Evolutionary conservation across 345 rosid genomes (phyloP).

Genomic region (Citrus unshiu): DNA sequence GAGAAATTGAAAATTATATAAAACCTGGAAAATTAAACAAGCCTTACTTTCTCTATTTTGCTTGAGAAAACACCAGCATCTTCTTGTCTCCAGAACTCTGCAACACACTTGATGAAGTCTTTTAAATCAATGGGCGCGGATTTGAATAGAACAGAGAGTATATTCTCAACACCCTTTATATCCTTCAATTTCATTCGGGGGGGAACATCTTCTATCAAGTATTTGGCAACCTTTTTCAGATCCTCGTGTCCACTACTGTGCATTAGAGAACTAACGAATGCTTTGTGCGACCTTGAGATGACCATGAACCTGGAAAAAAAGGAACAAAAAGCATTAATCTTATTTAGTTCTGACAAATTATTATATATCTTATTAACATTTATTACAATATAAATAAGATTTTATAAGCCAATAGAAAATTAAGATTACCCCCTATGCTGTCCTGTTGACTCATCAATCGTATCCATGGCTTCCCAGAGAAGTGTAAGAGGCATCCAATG

Average conservation of each 20-base stretch:
- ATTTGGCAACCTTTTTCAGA: constrained; percentile 9
- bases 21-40: constrained; percentile 11
- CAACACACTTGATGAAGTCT: not conserved
- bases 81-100: not conserved
- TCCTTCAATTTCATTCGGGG: not conserved
- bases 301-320: constrained; percentile 18
- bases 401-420: too few relatives aligned
- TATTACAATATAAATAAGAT: too few relatives aligned
- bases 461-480: constrained; percentile 40
- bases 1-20: not conserved
- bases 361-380: too few relatives aligned
- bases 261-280: not conserved
- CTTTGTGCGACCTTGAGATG: constrained; percentile 17
- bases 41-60: constrained; percentile 19
- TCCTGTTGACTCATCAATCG: constrained; percentile 23
- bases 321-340: too few relatives aligned
- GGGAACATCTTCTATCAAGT: constrained; percentile 18
- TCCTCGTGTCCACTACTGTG: constrained; percentile 12
- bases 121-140: constrained; percentile 3
- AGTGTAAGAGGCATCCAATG: constrained; percentile 41
- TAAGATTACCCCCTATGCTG: constrained; percentile 22
- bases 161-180: constrained; percentile 3
- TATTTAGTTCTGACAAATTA: too few relatives aligned
- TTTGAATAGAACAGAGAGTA: constrained; percentile 11
- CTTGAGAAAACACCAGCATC: constrained; percentile 6